These are phyloP conservation scores for Marasmius oreades DNA, from an alignment of 1,284 basidiomycete species.

Conservation along the genomic window DNA sequence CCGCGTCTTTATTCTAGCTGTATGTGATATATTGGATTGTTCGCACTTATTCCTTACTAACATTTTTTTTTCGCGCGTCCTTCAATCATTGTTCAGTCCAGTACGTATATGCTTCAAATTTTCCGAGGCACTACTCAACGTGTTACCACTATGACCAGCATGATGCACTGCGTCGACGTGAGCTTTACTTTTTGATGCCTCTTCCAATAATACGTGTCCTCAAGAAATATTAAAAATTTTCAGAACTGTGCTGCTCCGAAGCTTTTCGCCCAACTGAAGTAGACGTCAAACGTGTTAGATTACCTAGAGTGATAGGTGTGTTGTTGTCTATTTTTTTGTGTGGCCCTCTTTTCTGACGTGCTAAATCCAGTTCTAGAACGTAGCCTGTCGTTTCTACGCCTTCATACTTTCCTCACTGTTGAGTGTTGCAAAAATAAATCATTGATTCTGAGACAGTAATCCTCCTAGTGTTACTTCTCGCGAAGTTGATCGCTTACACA, in stretches of 20 bases:
- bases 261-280: conserved; percentile 63
- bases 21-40: conserved; percentile 32
- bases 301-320: neutral
- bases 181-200: conserved; percentile 20
- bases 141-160: conserved; percentile 37
- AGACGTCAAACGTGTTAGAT: neutral
- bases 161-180: conserved; percentile 92
- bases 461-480: no score
- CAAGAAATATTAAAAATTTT: conserved; percentile 1
- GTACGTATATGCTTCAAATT: conserved; percentile 37
- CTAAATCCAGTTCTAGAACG: no score
- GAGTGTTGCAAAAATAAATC: no score
- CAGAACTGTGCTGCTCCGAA: conserved; percentile 79
- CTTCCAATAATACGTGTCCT: neutral
- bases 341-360: neutral
- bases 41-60: conserved; percentile 11
- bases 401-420: no score
- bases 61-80: conserved; percentile 13
- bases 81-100: conserved; percentile 47
- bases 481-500: no score
- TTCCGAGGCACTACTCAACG: conserved; percentile 12
- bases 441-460: no score
- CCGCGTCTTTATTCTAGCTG: conserved; percentile 37
- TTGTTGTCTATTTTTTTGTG: neutral
- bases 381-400: no score